Evolutionary conservation across 139 green algal species (phyloP).

Genomic region (Diplosphaera chodatii): DNA sequence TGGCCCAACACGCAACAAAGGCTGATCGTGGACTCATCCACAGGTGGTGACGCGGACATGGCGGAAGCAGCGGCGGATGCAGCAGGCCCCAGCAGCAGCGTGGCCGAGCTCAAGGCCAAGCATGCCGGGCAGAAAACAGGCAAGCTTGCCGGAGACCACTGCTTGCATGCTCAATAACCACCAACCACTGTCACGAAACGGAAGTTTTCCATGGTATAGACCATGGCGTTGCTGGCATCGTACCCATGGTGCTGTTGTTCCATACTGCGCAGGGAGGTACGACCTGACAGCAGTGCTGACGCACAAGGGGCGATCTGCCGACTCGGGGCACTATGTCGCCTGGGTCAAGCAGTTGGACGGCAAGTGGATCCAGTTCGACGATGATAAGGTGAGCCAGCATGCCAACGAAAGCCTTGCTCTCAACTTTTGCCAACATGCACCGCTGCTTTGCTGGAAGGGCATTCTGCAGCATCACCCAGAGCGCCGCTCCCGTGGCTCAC

Average conservation of each 20-base stretch:
- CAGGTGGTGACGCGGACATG: conserved; percentile 49
- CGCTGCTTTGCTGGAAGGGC: no score
- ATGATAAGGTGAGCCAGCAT: conserved; percentile 77
- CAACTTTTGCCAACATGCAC: no score
- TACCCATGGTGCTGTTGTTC: no score
- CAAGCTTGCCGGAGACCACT: neutral
- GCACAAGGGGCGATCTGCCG: conserved; percentile 94
- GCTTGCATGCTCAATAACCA: no score
- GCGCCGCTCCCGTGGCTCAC: no score
- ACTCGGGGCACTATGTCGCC: conserved; percentile 93
- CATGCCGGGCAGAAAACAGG: conserved; percentile 12
- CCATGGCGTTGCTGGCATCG: no score
- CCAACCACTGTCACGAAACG: no score
- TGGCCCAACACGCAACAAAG: no score
- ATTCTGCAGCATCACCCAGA: no score
- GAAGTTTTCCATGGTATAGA: no score
- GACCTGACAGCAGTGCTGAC: conserved; percentile 89
- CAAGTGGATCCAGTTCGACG: conserved; percentile 94
- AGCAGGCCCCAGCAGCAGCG: conserved; percentile 3
- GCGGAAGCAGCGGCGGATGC: conserved; percentile 40
- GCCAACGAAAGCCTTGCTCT: no score
- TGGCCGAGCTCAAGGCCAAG: neutral
- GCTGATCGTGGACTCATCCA: no score
- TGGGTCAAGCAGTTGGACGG: conserved; percentile 91
- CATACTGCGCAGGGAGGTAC: conserved; percentile 90